Evolutionary conservation across 495 filamentous ascomycete genomes (phyloP), one percentile per base, ranked within the genome.

Genomic region (Aspergillus haitiensis): DNA sequence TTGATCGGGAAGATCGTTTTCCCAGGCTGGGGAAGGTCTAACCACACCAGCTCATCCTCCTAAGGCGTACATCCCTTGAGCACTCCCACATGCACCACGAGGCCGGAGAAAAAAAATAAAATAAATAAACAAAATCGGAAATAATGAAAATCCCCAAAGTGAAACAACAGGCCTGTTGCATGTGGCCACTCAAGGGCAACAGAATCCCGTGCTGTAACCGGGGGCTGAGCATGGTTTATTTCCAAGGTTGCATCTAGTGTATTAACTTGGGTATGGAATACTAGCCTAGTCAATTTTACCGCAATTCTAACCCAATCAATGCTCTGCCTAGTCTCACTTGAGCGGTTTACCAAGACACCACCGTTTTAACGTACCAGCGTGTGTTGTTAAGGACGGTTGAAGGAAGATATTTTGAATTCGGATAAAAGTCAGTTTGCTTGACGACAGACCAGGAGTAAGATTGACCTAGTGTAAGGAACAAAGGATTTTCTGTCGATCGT

Each of bases 401-500:
- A 16, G 44, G 15, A 16, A 16, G 2, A 46, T 13, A 27, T 27
- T 27, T 27, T 27, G 21, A 27, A 27, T 3, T 27, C 21, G 21
- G 21, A 27, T 27, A 27, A 27, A 1, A 27, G 21, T 27, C 21
- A 27, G 21, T 27, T 27, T 3, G 21, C 12, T 16, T 46, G 42
- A 46, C 42, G 9, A 47, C 44, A 2, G 10, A 16, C 27, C 5
- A 47, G 44, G 44, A 5, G 27, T 18, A 10, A 16, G 27, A 53
- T 54, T 40, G 21, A n/a, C 10, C 16, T 42, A 37, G 31, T 11
- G 12, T 15, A 34, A 27, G 39, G 27, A 42, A 37, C 5, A 50
- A 37, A 36, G 5, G 48, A 59, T 59, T 59, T 35, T n/a, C 56
- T 52, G 64, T 50, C 56, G 64, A 66, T 66, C 64, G 16, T 66